Evolutionary conservation across 495 filamentous ascomycete genomes (phyloP).

Genomic region (Cairneyella variabilis): DNA sequence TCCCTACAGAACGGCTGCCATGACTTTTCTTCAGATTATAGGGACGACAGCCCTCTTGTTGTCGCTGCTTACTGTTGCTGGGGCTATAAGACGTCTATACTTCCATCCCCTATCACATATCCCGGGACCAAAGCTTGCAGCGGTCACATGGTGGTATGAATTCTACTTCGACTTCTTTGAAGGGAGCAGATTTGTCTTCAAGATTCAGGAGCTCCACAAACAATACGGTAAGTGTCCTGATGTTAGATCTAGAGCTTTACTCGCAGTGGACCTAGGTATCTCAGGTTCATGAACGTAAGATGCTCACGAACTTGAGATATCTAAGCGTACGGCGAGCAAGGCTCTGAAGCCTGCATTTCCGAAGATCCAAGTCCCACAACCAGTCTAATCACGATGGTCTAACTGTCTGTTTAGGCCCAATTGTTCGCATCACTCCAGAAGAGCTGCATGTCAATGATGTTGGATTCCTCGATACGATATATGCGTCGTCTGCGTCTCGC

Average conservation of each 20-base stretch:
- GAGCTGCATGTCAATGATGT: conserved; percentile 53
- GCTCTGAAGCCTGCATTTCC: too few relatives aligned
- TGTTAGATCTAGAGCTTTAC: neutral
- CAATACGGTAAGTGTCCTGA: conserved; percentile 25
- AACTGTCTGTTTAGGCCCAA: conserved; percentile 35
- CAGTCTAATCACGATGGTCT: too few relatives aligned
- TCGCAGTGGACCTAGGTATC: too few relatives aligned
- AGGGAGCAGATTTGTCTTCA: conserved; percentile 18
- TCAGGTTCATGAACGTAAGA: too few relatives aligned
- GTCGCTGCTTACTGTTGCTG: conserved; percentile 6
- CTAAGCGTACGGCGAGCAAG: too few relatives aligned
- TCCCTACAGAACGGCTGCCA: too few relatives aligned
- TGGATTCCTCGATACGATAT: conserved; percentile 46
- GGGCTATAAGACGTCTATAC: conserved; percentile 29
- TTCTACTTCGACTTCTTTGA: conserved; percentile 9
- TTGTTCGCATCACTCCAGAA: conserved; percentile 53
- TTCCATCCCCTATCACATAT: conserved; percentile 39
- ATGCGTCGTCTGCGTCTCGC: conserved; percentile 17
- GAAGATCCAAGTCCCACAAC: too few relatives aligned
- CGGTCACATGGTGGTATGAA: conserved; percentile 40
- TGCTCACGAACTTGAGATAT: too few relatives aligned
- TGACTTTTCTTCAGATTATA: conserved; percentile 25
- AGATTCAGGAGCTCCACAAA: conserved; percentile 25
- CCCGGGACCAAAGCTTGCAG: conserved; percentile 43
- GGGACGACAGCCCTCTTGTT: conserved; percentile 19